Percentiles rank a stretch among this genome's conserved stretches.
Conservation (phyloP, 208 protist species). For the Acanthamoeba lugdunensis region DNA sequence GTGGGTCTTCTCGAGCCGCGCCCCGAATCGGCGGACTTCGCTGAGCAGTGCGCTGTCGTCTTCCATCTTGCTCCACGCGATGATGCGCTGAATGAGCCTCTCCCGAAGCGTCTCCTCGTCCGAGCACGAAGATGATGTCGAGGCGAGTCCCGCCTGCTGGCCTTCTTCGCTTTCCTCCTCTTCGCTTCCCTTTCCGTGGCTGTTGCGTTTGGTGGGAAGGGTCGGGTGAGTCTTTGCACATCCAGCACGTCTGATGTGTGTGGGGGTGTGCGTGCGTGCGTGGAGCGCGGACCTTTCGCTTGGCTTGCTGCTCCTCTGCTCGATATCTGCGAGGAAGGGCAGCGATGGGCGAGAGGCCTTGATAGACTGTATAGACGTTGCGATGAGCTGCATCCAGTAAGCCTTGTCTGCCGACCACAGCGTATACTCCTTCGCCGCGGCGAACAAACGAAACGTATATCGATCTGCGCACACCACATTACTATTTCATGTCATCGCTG, state of each 20-base stretch:
- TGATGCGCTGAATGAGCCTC: conserved; percentile 30
- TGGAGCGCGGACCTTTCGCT: neutral
- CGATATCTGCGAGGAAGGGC: conserved; percentile 58
- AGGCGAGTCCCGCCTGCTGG: neutral
- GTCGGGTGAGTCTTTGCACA: too few species aligned
- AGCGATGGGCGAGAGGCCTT: neutral
- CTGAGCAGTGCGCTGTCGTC: neutral
- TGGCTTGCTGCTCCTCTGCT: neutral
- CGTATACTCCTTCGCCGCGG: conserved; percentile 70
- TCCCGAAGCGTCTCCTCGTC: conserved; percentile 39
- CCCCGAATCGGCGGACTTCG: conserved; percentile 28
- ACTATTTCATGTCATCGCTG: too few species aligned
- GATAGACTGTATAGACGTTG: conserved; percentile 31
- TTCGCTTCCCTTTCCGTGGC: neutral
- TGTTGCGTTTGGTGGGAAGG: neutral
- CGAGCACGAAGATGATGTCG: neutral
- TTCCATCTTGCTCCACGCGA: conserved; percentile 58
- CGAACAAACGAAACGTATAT: conserved; percentile 47
- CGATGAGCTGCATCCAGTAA: conserved; percentile 73
- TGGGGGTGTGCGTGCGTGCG: too few species aligned
- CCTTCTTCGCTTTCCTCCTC: neutral
- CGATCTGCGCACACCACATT: neutral
- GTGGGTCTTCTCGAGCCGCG: neutral
- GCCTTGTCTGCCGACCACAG: conserved; percentile 57
- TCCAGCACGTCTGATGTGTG: too few species aligned